phyloP scores from a whole-genome alignment of 768 basidiomycete species.

The Collybiopsis luxurians region DNA sequence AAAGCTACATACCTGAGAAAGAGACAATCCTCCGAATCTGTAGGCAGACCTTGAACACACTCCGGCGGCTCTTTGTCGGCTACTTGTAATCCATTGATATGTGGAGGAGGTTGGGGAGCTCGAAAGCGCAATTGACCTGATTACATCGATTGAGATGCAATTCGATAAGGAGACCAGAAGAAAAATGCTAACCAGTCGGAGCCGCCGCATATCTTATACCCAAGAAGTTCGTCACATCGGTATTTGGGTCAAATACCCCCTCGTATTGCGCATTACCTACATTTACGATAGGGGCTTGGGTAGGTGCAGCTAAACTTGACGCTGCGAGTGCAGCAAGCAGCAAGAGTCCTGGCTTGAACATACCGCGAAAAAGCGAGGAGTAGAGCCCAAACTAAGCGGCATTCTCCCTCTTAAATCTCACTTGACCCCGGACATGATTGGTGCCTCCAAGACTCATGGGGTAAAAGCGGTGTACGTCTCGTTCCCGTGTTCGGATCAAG shows the following conservation, averaged over 20 bases:
- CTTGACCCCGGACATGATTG: too few species aligned
- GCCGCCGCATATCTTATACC: conserved; percentile 36
- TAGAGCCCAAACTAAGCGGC: too few species aligned
- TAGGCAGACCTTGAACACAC: conserved; percentile 5
- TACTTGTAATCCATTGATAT: conserved; percentile 2
- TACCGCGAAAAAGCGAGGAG: too few species aligned
- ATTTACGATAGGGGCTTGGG: conserved; percentile 20
- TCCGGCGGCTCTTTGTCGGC: not conserved
- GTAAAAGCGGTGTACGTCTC: too few species aligned
- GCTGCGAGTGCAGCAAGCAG: too few species aligned
- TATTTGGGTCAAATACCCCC: conserved; percentile 18
- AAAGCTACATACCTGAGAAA: conserved; percentile 23
- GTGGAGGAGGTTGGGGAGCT: conserved; percentile 7
- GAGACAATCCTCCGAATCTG: conserved; percentile 24
- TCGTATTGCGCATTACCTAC: conserved; percentile 27
- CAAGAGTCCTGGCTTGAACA: too few species aligned
- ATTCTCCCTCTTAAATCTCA: too few species aligned
- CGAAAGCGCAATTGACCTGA: conserved; percentile 8
- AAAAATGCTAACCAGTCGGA: conserved; percentile 23
- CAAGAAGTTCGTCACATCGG: conserved; percentile 19
- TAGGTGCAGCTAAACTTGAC: too few species aligned
- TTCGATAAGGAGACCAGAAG: not conserved
- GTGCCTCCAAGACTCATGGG: too few species aligned
- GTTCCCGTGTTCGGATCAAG: too few species aligned
- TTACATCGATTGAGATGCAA: not conserved